Base-by-base conservation (phyloP, 2,329 filamentous ascomycete species). In the Pseudogymnoascus sp. region DNA sequence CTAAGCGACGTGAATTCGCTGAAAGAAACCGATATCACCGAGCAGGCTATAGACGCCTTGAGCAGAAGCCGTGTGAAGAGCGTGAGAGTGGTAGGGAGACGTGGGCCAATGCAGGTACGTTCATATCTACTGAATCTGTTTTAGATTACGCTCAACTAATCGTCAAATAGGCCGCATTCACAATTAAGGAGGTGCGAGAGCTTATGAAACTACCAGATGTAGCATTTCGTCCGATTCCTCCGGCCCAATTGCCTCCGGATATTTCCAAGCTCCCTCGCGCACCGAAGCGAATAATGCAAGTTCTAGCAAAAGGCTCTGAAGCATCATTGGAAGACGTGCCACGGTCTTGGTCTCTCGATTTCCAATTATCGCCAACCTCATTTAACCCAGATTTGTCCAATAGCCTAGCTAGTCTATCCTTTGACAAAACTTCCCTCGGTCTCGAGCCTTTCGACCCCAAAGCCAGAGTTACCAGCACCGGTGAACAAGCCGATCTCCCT, bases 171-270 rank as follows among this genome's bases (percentile, higher is more conserved):
- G 93, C 91, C 25, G 87, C 94, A 0, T 97, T 96, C 69, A 97
- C 93, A 0, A 96, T 96, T 73, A 97, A 97, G 74, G 94, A 99
- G 77, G 78, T 91, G 13, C 86, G 94, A 36, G 94, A 99, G 74
- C 78, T 99, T 3, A 86, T 96, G 76, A 88, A 89, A 59, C 80
- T 97, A 2, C 82, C 85, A 0, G 78, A 78, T 0, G 87, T 95
- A 8, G 82, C 80, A 12, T 95, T 96, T 69, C 81, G 87, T 61
- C 83, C 88, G 1, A 79, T 93, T 29, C 82, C 89, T 61, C 74
- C 77, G 63, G 77, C 81, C 1, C 77, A 96, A 5, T 79, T 94
- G 55, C 91, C 92, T 0, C 70, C 80, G 0, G 80, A 90, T 61
- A 77, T 87, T 39, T 84, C 86, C 33, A 80, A 78, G n/a, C 79